Base-by-base conservation (phyloP, 2,329 filamentous ascomycete species). In the Neoscytalidium dimidiatum region DNA sequence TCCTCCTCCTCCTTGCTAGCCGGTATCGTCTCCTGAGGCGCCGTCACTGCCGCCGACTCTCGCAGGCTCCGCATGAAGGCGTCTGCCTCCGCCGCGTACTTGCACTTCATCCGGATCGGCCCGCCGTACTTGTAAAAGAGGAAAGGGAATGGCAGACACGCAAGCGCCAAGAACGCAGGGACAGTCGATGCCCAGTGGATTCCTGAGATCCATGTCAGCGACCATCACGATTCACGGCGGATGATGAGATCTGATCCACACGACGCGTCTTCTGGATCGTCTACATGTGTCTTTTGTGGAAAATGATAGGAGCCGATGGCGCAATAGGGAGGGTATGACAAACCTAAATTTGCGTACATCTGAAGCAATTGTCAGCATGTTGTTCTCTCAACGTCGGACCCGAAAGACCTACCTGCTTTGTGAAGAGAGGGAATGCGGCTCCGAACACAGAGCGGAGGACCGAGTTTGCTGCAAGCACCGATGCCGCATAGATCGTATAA, bases 391-490 rank as follows among this genome's bases (percentile, higher is more conserved):
- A 4, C 11, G 6, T n/a, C 28, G 29, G 26, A 8, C 3, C n/a
- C 8, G 26, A 28, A 31, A 33, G 19, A 21, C 49, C 21, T 29
- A 52, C 49, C 49, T 92, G 88, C 1, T 82, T 84, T 0, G 90
- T 87, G 74, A 95, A 95, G 1, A 95, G 84, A 0, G 92, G 92
- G 81, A 96, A 95, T 1, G 84, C 88, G 2, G 91, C 91, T 68
- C 91, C 92, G 67, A 89, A 90, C 8, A 93, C 81, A 0, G 90
- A 94, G 69, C 92, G 88, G 41, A 96, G 79, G 72, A 96, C 90
- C 0, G 91, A 91, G 77, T 94, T 92, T 53, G 90, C 90, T 2
- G 91, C 91, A 8, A 94, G 80, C 0, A 89, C 90, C 0, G 88
- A 91, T 0, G 91, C 91, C 0, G 92, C 91, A 68, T 89, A 94